These are phyloP conservation scores for Trichoderma pleuroti DNA, from an alignment of 2,329 filamentous ascomycete genomes.

Conservation along the genomic window DNA sequence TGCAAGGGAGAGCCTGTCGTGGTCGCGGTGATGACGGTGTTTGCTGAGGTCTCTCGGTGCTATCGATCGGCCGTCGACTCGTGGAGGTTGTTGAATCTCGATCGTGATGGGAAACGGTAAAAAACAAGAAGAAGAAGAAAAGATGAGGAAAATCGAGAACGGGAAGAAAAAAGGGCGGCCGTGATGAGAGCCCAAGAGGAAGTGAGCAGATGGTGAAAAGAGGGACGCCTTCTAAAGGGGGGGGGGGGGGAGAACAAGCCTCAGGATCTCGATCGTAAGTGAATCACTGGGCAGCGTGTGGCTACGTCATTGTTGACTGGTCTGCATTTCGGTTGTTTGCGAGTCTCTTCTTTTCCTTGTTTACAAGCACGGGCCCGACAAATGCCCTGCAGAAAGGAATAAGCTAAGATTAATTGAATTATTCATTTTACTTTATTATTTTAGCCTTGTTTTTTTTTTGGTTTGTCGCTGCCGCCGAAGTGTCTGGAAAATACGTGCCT, in stretches of 20 bases:
- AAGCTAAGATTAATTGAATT: background rate
- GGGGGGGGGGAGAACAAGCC: background rate
- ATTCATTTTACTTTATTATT: background rate
- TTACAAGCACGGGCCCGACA: background rate
- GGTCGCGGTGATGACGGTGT: background rate
- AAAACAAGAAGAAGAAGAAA: background rate
- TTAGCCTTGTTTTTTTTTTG: background rate
- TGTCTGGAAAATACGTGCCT: background rate
- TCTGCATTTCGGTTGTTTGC: background rate
- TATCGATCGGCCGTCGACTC: background rate
- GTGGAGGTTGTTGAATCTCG: background rate
- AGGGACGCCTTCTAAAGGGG: background rate
- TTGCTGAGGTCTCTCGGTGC: background rate
- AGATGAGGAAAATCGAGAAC: background rate
- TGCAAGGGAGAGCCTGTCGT: constrained; percentile 4
- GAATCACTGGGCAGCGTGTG: background rate
- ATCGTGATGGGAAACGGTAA: background rate
- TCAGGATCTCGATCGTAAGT: constrained; percentile 1
- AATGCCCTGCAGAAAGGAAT: background rate
- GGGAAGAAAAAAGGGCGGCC: background rate
- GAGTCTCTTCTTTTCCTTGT: background rate
- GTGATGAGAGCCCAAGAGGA: background rate
- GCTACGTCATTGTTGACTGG: constrained; percentile 4
- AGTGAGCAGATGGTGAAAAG: background rate
- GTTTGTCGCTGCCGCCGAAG: background rate